Evolutionary conservation across 75 land plant genomes (phyloP).

Genomic region (Adiantum capillusveneris): DNA sequence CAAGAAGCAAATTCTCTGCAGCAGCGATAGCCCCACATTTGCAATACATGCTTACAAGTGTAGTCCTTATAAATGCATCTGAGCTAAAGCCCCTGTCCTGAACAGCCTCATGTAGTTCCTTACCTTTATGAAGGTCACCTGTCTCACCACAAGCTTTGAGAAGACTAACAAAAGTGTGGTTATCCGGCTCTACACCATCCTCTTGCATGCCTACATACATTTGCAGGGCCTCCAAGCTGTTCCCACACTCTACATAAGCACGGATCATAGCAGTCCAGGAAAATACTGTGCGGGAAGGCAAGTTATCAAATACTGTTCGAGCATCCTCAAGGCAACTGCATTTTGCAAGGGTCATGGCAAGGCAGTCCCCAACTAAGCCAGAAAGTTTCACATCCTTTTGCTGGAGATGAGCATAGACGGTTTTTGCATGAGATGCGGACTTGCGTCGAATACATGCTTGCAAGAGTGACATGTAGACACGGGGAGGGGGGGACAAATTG

Average conservation of each 20-base stretch:
- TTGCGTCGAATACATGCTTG: background rate
- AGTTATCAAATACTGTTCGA: background rate
- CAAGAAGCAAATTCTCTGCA: slow-evolving; percentile 33
- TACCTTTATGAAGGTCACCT: slow-evolving; percentile 1
- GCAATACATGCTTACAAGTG: slow-evolving; percentile 8
- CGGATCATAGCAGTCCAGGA: slow-evolving; percentile 4
- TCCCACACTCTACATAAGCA: background rate
- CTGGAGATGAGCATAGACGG: background rate
- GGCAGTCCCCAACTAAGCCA: background rate
- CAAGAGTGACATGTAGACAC: background rate
- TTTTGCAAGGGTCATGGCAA: background rate
- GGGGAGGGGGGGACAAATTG: background rate
- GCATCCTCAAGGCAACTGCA: background rate
- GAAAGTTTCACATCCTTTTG: background rate
- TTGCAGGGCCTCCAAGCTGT: background rate
- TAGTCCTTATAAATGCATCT: background rate
- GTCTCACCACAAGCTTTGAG: slow-evolving; percentile 30
- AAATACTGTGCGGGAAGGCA: background rate
- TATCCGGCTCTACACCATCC: slow-evolving; percentile 39
- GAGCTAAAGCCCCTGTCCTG: slow-evolving; percentile 1
- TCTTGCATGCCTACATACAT: slow-evolving; percentile 14
- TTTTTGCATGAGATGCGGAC: background rate
- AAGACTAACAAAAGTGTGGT: slow-evolving; percentile 40
- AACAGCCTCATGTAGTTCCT: slow-evolving; percentile 12
- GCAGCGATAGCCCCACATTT: slow-evolving; percentile 10